Percentiles rank a stretch among this genome's conserved stretches.
Evolutionary conservation across 495 filamentous ascomycete genomes (phyloP).

Genomic region (Neurospora sp.): DNA sequence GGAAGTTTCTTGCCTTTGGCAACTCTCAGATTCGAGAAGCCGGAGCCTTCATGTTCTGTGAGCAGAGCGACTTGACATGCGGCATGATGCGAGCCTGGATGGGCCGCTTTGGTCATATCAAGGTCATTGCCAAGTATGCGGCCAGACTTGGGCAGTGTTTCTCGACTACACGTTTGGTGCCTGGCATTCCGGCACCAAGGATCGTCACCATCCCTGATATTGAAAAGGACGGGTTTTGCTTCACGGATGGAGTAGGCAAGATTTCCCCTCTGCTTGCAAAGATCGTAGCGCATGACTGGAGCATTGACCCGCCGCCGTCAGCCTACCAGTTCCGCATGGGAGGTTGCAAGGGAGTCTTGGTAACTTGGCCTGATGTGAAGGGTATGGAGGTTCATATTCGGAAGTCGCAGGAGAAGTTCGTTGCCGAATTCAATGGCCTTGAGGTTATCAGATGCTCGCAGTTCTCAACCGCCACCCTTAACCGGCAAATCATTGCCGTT

Average conservation of each 20-base stretch:
- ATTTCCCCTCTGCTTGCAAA: slow-evolving; percentile 70
- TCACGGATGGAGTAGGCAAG: slow-evolving; percentile 91
- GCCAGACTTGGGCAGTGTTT: slow-evolving; percentile 90
- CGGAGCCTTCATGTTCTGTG: slow-evolving; percentile 77
- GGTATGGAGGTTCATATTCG: slow-evolving; percentile 63
- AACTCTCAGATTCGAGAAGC: slow-evolving; percentile 93
- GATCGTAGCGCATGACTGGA: slow-evolving; percentile 56
- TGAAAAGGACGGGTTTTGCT: slow-evolving; percentile 52
- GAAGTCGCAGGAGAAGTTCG: slow-evolving; percentile 80
- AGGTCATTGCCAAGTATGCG: slow-evolving; percentile 71
- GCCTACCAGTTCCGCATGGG: slow-evolving; percentile 87
- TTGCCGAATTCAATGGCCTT: slow-evolving; percentile 55
- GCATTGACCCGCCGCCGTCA: slow-evolving; percentile 53
- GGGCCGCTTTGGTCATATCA: slow-evolving; percentile 74
- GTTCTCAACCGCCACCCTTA: slow-evolving; percentile 65
- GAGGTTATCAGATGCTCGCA: slow-evolving; percentile 79
- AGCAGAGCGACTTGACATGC: slow-evolving; percentile 47
- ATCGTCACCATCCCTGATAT: slow-evolving; percentile 53
- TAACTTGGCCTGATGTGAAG: slow-evolving; percentile 51
- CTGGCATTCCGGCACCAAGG: slow-evolving; percentile 29
- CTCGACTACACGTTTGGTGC: slow-evolving; percentile 74
- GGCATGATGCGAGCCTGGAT: slow-evolving; percentile 80
- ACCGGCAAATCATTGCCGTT: slow-evolving; percentile 80
- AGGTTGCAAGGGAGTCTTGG: slow-evolving; percentile 84
- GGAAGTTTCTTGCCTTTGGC: slow-evolving; percentile 87